Evolutionary conservation across 2,329 filamentous ascomycete genomes (phyloP), one percentile per base, ranked within the genome.

Genomic region (Talaromyces atroroseus): DNA sequence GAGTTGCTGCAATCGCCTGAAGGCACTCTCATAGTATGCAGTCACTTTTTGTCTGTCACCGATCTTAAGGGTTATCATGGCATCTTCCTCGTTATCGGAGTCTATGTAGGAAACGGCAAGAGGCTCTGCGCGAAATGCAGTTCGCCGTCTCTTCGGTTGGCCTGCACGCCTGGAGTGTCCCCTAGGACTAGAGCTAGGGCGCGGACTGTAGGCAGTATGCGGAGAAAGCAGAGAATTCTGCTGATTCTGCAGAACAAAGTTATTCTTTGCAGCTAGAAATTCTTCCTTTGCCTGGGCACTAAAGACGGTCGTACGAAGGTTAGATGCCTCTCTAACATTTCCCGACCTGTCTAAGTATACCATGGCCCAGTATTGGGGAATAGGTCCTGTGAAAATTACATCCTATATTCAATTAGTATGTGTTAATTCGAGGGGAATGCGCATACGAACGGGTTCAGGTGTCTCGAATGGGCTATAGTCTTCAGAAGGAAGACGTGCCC

Each of bases 1-100:
- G 42, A 75, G 65, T 58, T 78, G 76, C 58, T 77, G 75, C 57
- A 79, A 71, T 29, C 71, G 66, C 53, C 71, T 69, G 45, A 78
- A 72, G 10, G 71, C 71, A 20, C 66, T 66, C 49, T 69, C 64
- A 55, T 78, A 78, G 60, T 73, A 78, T 20, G 65, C 59, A 6
- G 66, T 59, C 11, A 76, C 62, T 57, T 69, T 72, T 8, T 69
- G 65, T 3, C 62, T 62, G 36, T 77, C 71, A 29, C 74, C 75
- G 24, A 77, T 68, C 34, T 69, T 65, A 21, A 72, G 61, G 18
- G 66, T 60, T 11, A 68, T 60, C 60, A 66, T 69, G 54, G 69
- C 64, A 5, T 61, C 32, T 36, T 63, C 60, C 23, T 70, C 66
- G 23, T 23, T 67, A 18, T 45, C 32, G 10, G 42, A 14, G 21